Conservation (phyloP, 1,139 yeast genomes). For the Meyerozyma carpophila region DNA sequence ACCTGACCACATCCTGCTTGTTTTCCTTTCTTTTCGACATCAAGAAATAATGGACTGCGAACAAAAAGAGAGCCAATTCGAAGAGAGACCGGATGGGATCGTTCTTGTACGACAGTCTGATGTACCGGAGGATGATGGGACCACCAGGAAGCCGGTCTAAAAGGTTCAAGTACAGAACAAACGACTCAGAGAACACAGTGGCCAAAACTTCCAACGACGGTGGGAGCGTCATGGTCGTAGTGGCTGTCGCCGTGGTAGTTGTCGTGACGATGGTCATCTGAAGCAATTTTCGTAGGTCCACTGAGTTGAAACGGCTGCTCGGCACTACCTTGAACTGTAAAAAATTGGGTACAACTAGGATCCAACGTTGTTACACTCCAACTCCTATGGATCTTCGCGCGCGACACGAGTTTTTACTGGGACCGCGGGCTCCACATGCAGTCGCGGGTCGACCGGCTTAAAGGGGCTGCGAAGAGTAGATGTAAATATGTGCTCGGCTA, state of each 20-base stretch:
- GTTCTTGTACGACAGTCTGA: constrained; percentile 83
- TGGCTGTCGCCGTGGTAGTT: constrained; percentile 5
- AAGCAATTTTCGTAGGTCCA: not conserved
- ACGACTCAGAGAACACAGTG: constrained; percentile 28
- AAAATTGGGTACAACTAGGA: not conserved
- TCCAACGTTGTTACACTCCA: not conserved
- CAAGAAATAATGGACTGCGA: constrained; percentile 81
- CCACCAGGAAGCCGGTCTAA: constrained; percentile 73
- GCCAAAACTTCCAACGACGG: constrained; percentile 38
- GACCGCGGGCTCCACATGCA: not conserved
- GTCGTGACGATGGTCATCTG: not conserved
- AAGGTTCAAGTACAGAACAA: constrained; percentile 31
- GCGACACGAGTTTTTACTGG: not conserved
- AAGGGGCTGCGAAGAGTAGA: not conserved
- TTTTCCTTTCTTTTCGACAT: constrained; percentile 78
- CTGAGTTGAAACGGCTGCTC: not conserved
- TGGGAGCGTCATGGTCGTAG: constrained; percentile 14
- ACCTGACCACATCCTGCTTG: constrained; percentile 63
- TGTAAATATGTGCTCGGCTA: too few species aligned
- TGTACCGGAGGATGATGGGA: constrained; percentile 64
- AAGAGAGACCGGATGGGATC: constrained; percentile 89
- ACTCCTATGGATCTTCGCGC: not conserved
- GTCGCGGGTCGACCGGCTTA: not conserved
- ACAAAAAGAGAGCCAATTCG: constrained; percentile 72
- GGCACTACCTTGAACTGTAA: not conserved